Conservation (phyloP, 2,329 filamentous ascomycete genomes). For the Colletotrichum aenigma region DNA sequence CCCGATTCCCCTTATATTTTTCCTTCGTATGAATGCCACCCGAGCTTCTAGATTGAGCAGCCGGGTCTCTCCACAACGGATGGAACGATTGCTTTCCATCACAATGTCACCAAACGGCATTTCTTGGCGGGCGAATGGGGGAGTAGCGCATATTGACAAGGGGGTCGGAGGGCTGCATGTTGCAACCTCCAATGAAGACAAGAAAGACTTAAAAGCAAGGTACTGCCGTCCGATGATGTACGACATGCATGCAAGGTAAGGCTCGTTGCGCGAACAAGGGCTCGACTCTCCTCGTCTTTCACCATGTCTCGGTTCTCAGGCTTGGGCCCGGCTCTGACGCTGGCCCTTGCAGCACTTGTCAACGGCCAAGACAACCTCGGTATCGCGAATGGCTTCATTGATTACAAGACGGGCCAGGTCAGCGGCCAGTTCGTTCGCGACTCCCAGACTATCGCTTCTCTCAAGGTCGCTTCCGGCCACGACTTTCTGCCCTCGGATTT, state of each 20-base stretch:
- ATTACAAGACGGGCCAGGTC: neutral
- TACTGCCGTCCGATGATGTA: neutral
- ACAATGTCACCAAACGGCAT: neutral
- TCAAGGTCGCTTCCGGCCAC: constrained; percentile 44
- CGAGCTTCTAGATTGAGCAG: constrained; percentile 6
- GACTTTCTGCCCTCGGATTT: constrained; percentile 61
- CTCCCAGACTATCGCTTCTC: constrained; percentile 52
- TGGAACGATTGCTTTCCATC: neutral
- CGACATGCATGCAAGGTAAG: neutral
- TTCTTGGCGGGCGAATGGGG: neutral
- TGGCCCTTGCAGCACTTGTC: neutral
- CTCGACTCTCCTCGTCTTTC: neutral
- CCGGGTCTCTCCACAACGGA: neutral
- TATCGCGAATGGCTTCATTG: neutral
- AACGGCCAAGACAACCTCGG: neutral
- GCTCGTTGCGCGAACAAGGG: neutral
- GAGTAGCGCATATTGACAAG: neutral
- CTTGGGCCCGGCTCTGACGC: neutral
- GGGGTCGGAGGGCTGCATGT: neutral
- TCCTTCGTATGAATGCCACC: neutral
- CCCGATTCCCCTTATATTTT: neutral
- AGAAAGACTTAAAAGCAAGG: neutral
- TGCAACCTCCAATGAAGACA: neutral
- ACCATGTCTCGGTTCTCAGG: neutral
- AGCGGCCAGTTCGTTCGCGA: constrained; percentile 6